Evolutionary conservation across 345 rosid species (phyloP).

Genomic region (Stellera chamaejasme): DNA sequence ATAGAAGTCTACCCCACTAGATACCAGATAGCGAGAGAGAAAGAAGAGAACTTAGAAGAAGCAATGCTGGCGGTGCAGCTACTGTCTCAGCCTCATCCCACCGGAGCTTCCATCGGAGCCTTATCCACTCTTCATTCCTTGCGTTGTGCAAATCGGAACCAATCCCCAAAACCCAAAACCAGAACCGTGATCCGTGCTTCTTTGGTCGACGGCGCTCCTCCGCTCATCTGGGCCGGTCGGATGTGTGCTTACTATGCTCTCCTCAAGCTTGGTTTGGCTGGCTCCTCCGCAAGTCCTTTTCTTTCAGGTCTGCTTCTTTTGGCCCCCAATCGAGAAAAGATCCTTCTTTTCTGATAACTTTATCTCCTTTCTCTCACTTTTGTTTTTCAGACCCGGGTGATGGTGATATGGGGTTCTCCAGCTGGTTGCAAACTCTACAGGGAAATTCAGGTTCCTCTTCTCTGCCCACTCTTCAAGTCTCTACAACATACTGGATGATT

Average conservation of each 20-base stretch:
- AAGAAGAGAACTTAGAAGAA: too few relatives aligned
- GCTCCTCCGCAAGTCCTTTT: conserved; percentile 70
- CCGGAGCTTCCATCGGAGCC: too few relatives aligned
- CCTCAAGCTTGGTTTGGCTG: conserved; percentile 74
- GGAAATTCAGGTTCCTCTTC: conserved; percentile 53
- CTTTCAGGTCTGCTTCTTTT: conserved; percentile 47
- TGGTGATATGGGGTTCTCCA: conserved; percentile 78
- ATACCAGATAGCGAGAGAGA: too few relatives aligned
- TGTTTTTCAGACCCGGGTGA: conserved; percentile 35
- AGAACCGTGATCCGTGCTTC: conserved; percentile 34
- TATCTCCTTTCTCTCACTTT: neutral
- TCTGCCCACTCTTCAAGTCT: neutral
- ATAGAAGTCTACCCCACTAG: too few relatives aligned
- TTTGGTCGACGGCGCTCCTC: conserved; percentile 41
- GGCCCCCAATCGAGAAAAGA: neutral
- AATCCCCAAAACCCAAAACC: neutral
- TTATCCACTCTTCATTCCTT: too few relatives aligned
- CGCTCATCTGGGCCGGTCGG: conserved; percentile 82
- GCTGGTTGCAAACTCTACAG: conserved; percentile 53
- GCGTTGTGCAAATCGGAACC: too few relatives aligned
- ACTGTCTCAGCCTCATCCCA: too few relatives aligned
- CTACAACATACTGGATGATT: neutral
- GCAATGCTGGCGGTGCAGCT: too few relatives aligned
- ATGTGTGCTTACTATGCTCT: conserved; percentile 75
- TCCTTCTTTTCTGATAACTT: neutral